These are phyloP conservation scores for Colletotrichum cuscutae DNA, from an alignment of 2,329 filamentous ascomycete species.

Conservation along the genomic window DNA sequence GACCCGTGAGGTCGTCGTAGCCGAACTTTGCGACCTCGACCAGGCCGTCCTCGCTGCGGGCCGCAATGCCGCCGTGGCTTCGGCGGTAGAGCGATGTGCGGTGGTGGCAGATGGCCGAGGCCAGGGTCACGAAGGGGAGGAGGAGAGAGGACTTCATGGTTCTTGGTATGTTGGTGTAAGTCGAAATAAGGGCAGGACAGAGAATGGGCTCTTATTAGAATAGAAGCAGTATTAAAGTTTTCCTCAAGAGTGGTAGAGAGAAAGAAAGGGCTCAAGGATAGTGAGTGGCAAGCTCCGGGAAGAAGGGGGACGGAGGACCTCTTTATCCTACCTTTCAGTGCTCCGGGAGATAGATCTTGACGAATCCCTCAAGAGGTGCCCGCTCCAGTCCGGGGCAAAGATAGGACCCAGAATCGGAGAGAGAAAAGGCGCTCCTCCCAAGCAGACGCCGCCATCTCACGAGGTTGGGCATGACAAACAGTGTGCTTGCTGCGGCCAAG, in stretches of 20 bases:
- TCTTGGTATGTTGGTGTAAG: background rate
- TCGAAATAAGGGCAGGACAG: background rate
- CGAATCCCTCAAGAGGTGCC: background rate
- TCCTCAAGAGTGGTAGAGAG: background rate
- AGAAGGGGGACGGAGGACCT: background rate
- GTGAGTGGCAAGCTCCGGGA: background rate
- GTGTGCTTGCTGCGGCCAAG: background rate
- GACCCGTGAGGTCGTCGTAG: conserved; percentile 55
- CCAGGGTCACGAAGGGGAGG: conserved; percentile 37
- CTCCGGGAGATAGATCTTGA: background rate
- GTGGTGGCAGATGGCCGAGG: conserved; percentile 42
- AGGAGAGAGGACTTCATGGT: conserved; percentile 38
- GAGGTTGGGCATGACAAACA: conserved; percentile 11
- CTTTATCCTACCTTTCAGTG: conserved; percentile 22
- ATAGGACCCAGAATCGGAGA: background rate
- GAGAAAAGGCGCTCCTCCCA: background rate
- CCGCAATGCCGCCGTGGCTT: conserved; percentile 29
- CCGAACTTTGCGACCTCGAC: conserved; percentile 51
- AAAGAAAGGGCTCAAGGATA: background rate
- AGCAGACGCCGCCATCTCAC: conserved; percentile 10
- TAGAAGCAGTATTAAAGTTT: background rate
- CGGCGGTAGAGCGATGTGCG: conserved; percentile 49
- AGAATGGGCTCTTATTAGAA: too few species aligned
- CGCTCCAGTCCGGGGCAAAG: background rate
- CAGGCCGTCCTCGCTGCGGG: conserved; percentile 34